Conservation (phyloP, 768 basidiomycete species). For the Grammothele lineata region DNA sequence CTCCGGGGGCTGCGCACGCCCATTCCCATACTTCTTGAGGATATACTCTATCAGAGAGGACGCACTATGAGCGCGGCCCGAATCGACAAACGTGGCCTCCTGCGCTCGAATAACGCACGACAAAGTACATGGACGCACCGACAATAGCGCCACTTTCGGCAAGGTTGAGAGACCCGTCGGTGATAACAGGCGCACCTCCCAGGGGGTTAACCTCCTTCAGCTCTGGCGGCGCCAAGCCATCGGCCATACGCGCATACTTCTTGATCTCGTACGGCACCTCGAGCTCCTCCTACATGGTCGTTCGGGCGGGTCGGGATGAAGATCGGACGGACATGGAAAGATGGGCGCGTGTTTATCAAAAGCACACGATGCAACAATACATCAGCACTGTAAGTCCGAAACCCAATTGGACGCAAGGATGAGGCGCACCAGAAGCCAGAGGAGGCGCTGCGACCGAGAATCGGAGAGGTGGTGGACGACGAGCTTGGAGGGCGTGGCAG, state of each 20-base stretch:
- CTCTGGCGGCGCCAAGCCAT: conserved; percentile 27
- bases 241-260: conserved; percentile 25
- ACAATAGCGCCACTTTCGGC: conserved; percentile 37
- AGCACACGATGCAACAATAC: too few relatives aligned
- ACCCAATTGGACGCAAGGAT: too few relatives aligned
- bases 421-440: conserved; percentile 48
- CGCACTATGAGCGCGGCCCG: too few relatives aligned
- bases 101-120: too few relatives aligned
- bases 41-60: conserved; percentile 38
- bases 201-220: conserved; percentile 30
- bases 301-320: too few relatives aligned
- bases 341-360: too few relatives aligned
- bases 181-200: conserved; percentile 35
- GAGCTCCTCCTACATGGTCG: conserved; percentile 43
- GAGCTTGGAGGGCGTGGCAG: conserved; percentile 10
- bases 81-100: too few relatives aligned
- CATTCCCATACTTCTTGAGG: conserved; percentile 30
- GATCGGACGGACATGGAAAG: too few relatives aligned
- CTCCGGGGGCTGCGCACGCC: conserved; percentile 19
- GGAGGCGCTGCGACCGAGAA: conserved; percentile 45
- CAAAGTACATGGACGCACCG: conserved; percentile 26
- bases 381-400: too few relatives aligned
- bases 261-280: conserved; percentile 34
- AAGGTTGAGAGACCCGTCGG: conserved; percentile 32
- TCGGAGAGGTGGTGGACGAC: conserved; percentile 42